Evolutionary conservation across 495 filamentous ascomycete genomes (phyloP).

Genomic region (Paragyromitra xinjiangensis): DNA sequence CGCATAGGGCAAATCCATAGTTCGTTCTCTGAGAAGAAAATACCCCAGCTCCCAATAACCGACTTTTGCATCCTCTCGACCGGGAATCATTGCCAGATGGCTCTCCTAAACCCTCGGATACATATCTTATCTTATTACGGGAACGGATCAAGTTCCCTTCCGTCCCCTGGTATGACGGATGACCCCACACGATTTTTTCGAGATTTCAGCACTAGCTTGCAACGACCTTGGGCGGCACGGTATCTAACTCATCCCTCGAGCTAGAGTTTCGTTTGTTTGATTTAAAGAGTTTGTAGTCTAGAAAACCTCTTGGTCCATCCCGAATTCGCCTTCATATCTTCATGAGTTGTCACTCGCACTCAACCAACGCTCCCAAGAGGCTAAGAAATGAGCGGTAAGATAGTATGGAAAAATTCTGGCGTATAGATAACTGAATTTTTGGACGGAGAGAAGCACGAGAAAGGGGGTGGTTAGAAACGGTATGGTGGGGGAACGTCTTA

Average conservation of each 20-base stretch:
- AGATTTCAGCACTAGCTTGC: background rate
- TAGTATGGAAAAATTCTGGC: too few species aligned
- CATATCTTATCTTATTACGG: constrained; percentile 15
- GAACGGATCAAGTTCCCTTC: background rate
- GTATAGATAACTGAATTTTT: too few species aligned
- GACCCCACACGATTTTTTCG: too few species aligned
- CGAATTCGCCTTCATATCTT: background rate
- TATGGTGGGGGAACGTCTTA: background rate
- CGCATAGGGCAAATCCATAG: background rate
- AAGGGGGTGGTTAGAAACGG: background rate
- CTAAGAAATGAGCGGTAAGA: too few species aligned
- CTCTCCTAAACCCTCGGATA: constrained; percentile 1
- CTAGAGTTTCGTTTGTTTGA: background rate
- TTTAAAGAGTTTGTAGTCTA: background rate
- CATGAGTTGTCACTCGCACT: constrained; percentile 36
- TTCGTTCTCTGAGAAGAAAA: constrained; percentile 1
- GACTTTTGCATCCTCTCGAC: background rate
- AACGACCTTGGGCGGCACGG: background rate
- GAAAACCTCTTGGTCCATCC: background rate
- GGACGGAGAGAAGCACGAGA: background rate
- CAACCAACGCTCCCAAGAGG: too few species aligned
- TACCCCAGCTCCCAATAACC: background rate
- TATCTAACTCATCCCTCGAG: background rate
- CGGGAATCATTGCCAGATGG: background rate
- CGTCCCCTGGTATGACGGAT: background rate